Evolutionary conservation across 2,329 filamentous ascomycete species (phyloP).

Genomic region (Pseudogymnoascus sp.): DNA sequence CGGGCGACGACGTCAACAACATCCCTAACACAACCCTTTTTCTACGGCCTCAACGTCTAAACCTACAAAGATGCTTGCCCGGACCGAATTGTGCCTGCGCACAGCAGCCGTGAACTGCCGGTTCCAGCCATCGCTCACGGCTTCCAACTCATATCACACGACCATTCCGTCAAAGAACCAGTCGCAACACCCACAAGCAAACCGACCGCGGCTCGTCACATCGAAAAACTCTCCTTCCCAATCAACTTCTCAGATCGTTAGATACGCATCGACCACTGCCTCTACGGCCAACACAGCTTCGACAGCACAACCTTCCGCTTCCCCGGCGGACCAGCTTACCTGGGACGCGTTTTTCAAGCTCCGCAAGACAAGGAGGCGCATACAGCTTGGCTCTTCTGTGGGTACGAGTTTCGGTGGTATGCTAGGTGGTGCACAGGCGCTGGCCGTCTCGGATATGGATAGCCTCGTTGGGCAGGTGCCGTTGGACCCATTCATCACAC

Average conservation of each 20-base stretch:
- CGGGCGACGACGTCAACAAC: constrained; percentile 1
- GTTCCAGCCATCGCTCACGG: constrained; percentile 25
- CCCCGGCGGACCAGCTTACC: constrained; percentile 40
- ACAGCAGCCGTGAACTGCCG: constrained; percentile 27
- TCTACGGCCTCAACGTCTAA: constrained; percentile 5
- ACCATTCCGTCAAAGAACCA: constrained; percentile 23
- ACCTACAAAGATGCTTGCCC: constrained; percentile 11
- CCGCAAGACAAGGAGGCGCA: constrained; percentile 74
- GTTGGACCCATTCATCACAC: constrained; percentile 77
- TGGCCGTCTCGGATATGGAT: constrained; percentile 68
- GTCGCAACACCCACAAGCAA: background rate
- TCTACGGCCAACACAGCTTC: constrained; percentile 11
- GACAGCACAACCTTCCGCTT: constrained; percentile 1
- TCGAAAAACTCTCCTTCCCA: constrained; percentile 5
- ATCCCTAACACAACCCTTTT: background rate
- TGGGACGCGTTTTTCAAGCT: constrained; percentile 94
- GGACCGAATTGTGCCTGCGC: constrained; percentile 25
- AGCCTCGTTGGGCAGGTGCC: constrained; percentile 63
- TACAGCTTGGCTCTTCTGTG: constrained; percentile 73
- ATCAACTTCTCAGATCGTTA: constrained; percentile 4
- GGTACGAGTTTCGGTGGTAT: constrained; percentile 57
- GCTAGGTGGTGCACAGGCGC: constrained; percentile 53
- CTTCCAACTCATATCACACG: constrained; percentile 22
- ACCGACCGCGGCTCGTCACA: background rate
- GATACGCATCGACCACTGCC: constrained; percentile 13